These are phyloP conservation scores for Hevea brasiliensis DNA, from an alignment of 345 rosid genomes.

Conservation along the genomic window DNA sequence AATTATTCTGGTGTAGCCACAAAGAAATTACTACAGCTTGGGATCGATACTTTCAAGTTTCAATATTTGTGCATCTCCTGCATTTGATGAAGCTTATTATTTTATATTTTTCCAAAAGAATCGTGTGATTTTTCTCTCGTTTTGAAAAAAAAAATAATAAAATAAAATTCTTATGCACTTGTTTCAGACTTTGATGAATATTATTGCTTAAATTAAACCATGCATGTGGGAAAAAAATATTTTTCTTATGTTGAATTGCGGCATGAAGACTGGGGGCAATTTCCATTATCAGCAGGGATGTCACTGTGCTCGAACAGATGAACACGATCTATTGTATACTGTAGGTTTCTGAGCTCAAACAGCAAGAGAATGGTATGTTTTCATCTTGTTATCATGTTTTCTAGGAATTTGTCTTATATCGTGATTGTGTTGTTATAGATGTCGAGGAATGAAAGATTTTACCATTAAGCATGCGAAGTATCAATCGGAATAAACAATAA, in stretches of 20 bases:
- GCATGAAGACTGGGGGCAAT: slow-evolving; percentile 99
- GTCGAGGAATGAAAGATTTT: background rate
- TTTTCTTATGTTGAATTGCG: slow-evolving; percentile 32
- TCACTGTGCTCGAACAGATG: slow-evolving; percentile 82
- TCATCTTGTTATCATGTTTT: background rate
- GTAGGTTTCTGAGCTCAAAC: slow-evolving; percentile 66
- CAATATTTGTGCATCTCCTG: background rate
- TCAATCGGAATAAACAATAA: background rate
- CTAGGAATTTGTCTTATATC: slow-evolving; percentile 7
- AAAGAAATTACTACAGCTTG: slow-evolving; percentile 81
- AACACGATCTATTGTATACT: slow-evolving; percentile 74
- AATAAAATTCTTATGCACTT: background rate
- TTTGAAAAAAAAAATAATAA: background rate
- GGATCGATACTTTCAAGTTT: slow-evolving; percentile 5
- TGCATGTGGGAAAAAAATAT: slow-evolving; percentile 1
- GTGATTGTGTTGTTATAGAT: slow-evolving; percentile 8
- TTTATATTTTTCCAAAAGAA: background rate
- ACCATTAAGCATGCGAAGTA: background rate
- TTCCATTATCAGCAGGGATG: slow-evolving; percentile 80
- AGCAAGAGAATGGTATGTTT: slow-evolving; percentile 54
- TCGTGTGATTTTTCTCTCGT: background rate
- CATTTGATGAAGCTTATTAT: slow-evolving; percentile 13
- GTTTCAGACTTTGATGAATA: slow-evolving; percentile 1
- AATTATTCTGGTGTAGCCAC: slow-evolving; percentile 69
- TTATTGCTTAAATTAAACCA: background rate